Evolutionary conservation across 306 rosid species (phyloP), one percentile per base, ranked within the genome.

Genomic region (Vigna mungo): DNA sequence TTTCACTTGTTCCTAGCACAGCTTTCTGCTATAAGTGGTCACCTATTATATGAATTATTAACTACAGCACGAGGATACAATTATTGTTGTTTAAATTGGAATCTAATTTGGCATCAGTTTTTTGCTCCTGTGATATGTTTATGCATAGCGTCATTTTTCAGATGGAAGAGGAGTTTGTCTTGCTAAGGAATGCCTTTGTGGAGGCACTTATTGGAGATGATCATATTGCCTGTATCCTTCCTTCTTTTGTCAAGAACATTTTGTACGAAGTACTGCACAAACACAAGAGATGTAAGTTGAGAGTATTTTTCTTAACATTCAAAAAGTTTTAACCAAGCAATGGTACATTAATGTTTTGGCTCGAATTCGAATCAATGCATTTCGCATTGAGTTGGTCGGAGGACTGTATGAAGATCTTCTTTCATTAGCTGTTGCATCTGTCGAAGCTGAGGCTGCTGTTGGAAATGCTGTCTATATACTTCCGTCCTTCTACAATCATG

Each of bases 401-500:
- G 92, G 85, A 62, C 59, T 59, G 16, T 87, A 87, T 52, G 95
- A 85, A 80, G 97, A 94, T 88, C 97, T 92, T 79, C 87, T 90
- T 69, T 68, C 90, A 46, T 85, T 86, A 11, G 93, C 90, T 2
- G 89, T 86, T 43, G 97, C 97, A 75, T 85, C 88, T 43, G 87
- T 92, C 55, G 96, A 89, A 83, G 86, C 92, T 13, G 98, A 92
- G 84, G 92, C 87, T 72, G 90, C 92, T 77, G 90, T 89, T 25
- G 98, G 98, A 49, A 83, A 86, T 88, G 96, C 96, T 62, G 91
- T 94, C 63, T 94, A 92, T 75, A 88, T 94, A 78, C 96, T 94
- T 69, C 93, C 96, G 20, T 92, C 97, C 10, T 90, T 94, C 87
- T 94, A 94, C 76, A 94, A 94, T 85, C 98, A 92, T 79, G 96